These are phyloP conservation scores for Fremontodendron californicum DNA, from an alignment of 345 rosid species.

Conservation along the genomic window DNA sequence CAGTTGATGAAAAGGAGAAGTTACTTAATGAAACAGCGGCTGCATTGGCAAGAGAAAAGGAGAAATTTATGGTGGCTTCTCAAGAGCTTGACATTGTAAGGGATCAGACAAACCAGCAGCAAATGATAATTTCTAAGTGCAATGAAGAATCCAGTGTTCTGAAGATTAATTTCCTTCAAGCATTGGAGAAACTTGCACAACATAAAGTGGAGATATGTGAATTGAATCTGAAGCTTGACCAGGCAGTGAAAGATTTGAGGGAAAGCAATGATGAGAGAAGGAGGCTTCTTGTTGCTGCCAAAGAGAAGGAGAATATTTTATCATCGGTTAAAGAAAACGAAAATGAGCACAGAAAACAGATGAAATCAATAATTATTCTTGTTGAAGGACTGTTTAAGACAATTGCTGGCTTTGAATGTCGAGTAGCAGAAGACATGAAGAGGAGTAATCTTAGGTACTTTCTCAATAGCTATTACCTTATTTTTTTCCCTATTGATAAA, in stretches of 20 bases:
- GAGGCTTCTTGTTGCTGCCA: slow-evolving; percentile 27
- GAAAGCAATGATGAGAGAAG: slow-evolving; percentile 42
- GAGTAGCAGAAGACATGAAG: slow-evolving; percentile 35
- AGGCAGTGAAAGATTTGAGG: slow-evolving; percentile 27
- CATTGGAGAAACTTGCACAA: slow-evolving; percentile 34
- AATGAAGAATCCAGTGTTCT: slow-evolving; percentile 29
- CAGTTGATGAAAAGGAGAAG: slow-evolving; percentile 46
- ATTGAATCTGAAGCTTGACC: slow-evolving; percentile 37
- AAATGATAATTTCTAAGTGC: slow-evolving; percentile 30
- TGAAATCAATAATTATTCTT: slow-evolving; percentile 34
- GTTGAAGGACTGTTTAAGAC: slow-evolving; percentile 33
- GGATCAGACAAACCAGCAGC: slow-evolving; percentile 36
- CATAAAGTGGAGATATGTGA: slow-evolving; percentile 29
- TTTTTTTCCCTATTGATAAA: not conserved
- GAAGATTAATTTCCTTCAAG: slow-evolving; percentile 32
- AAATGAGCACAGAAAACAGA: slow-evolving; percentile 37
- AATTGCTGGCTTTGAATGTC: slow-evolving; percentile 41
- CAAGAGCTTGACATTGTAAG: slow-evolving; percentile 38
- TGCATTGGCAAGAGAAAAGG: slow-evolving; percentile 43
- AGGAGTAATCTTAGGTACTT: slow-evolving; percentile 48
- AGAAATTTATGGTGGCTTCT: slow-evolving; percentile 31
- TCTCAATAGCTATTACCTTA: not conserved
- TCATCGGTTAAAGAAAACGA: slow-evolving; percentile 40
- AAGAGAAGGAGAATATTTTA: slow-evolving; percentile 33
- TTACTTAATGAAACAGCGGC: slow-evolving; percentile 33